Conservation (phyloP, 1,284 basidiomycete species). For the Pterula multifida region DNA sequence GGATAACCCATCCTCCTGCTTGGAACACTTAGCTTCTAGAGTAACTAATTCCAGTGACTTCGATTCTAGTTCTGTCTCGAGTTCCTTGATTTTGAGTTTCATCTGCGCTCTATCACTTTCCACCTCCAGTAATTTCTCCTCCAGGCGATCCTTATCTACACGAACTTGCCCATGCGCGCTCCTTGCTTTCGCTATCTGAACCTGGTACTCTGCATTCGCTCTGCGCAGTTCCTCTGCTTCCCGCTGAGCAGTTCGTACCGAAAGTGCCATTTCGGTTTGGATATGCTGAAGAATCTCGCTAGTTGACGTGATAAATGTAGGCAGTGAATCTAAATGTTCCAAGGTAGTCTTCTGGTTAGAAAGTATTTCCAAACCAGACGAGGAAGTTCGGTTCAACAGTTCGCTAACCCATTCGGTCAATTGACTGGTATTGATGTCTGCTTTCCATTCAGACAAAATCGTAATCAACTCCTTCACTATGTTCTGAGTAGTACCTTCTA, state of each 20-base stretch:
- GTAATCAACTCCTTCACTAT: background rate
- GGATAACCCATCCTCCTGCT: constrained; percentile 57
- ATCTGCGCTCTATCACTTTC: constrained; percentile 56
- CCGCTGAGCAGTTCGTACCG: constrained; percentile 40
- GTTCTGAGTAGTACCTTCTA: background rate
- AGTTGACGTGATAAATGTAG: constrained; percentile 43
- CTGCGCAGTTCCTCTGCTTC: constrained; percentile 61
- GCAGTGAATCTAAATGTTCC: constrained; percentile 42
- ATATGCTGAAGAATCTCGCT: constrained; percentile 43
- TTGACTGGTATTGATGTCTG: background rate
- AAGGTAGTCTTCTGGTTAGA: constrained; percentile 37
- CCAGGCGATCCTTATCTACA: constrained; percentile 67
- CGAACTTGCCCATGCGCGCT: constrained; percentile 63
- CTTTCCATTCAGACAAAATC: background rate
- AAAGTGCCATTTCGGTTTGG: constrained; percentile 47
- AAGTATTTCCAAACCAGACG: constrained; percentile 30
- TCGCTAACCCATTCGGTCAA: background rate
- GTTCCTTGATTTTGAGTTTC: constrained; percentile 38
- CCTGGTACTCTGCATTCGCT: constrained; percentile 51
- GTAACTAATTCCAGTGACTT: constrained; percentile 34
- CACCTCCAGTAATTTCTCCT: constrained; percentile 42
- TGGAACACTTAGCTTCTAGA: constrained; percentile 41
- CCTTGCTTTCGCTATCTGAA: constrained; percentile 62
- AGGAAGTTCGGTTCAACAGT: background rate
- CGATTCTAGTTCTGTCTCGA: constrained; percentile 21